A percentile compares a stretch with the other conserved stretches of the same genome.
Evolutionary conservation across 2,329 filamentous ascomycete species (phyloP).

Genomic region (Fusarium sp.): DNA sequence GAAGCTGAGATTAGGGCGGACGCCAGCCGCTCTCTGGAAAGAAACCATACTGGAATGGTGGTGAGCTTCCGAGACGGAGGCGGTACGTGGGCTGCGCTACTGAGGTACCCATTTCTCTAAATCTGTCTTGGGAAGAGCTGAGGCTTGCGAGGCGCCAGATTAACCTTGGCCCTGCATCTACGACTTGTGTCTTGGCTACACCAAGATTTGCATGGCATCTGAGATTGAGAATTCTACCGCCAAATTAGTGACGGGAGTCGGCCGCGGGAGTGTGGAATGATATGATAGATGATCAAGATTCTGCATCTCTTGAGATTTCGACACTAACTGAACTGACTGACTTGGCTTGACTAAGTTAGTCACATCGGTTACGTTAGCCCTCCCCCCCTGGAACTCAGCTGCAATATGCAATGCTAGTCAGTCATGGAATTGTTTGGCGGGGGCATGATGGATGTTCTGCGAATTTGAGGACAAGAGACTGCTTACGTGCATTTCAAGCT

Average conservation of each 20-base stretch:
- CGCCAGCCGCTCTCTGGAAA: constrained; percentile 30
- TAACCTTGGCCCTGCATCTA: not conserved
- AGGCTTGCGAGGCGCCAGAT: constrained; percentile 15
- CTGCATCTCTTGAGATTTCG: not conserved
- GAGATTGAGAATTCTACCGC: constrained; percentile 4
- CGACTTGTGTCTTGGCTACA: constrained; percentile 1
- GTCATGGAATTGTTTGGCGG: no score
- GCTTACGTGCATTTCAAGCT: not conserved
- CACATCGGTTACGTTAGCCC: not conserved
- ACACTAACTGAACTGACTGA: not conserved
- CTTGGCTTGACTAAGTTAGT: not conserved
- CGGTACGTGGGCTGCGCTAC: constrained; percentile 6
- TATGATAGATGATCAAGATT: not conserved
- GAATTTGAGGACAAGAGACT: not conserved
- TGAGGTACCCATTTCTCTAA: not conserved
- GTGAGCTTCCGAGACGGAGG: constrained; percentile 32
- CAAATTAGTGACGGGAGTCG: not conserved
- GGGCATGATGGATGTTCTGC: not conserved
- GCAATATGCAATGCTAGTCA: not conserved
- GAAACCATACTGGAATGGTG: constrained; percentile 23
- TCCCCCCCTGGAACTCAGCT: not conserved
- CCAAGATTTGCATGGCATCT: constrained; percentile 6
- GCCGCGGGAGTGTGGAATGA: no score
- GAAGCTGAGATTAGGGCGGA: constrained; percentile 24
- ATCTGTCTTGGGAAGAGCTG: constrained; percentile 5